phyloP scores from a whole-genome alignment of 2,329 filamentous ascomycete genomes.

The Colletotrichum siamense region DNA sequence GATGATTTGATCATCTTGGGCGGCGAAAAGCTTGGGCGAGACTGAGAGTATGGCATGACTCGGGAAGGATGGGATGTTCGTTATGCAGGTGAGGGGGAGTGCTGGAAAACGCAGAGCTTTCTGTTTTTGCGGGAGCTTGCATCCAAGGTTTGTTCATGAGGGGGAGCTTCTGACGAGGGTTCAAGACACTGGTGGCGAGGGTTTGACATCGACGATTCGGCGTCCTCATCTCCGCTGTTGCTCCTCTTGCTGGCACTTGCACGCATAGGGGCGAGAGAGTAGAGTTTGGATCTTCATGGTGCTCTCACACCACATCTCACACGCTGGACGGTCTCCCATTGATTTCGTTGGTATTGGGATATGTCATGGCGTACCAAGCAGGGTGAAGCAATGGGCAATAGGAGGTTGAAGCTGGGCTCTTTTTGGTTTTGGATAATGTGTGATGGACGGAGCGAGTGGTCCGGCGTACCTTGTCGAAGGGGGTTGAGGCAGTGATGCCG shows the following conservation, averaged over 20 bases:
- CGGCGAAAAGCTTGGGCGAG: background rate
- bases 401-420: background rate
- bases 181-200: constrained; percentile 17
- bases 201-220: constrained; percentile 4
- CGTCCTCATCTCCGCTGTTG: background rate
- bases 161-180: constrained; percentile 8
- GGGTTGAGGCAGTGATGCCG: constrained; percentile 71
- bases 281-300: constrained; percentile 1
- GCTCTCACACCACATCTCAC: constrained; percentile 8
- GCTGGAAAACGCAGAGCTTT: background rate
- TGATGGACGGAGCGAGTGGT: background rate
- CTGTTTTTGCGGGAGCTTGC: background rate
- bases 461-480: constrained; percentile 60
- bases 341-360: background rate
- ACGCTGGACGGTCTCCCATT: background rate
- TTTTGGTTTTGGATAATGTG: background rate
- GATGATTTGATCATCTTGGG: background rate
- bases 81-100: constrained; percentile 1
- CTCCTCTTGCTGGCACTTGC: background rate
- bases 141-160: constrained; percentile 5
- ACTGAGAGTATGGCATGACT: constrained; percentile 3
- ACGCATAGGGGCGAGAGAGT: background rate
- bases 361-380: constrained; percentile 16
- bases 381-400: background rate
- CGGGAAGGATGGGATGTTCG: background rate